Conservation (phyloP, 163 green algal species). For the Chloromonas sp. region DNA sequence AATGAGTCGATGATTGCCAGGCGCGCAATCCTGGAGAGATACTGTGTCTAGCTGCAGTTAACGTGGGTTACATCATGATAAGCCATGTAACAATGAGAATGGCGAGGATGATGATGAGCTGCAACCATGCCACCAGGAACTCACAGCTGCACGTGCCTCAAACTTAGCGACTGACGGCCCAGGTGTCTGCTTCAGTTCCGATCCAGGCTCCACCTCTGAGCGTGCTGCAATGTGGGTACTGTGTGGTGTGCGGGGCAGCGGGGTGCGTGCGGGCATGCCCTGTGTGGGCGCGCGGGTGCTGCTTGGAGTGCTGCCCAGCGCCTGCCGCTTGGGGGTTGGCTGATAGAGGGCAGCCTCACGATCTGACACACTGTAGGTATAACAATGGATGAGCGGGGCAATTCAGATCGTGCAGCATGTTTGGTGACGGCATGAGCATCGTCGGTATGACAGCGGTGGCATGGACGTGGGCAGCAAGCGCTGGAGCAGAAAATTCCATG, state of each 20-base stretch:
- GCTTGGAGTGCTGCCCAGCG: background rate
- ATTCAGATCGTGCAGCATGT: too few species aligned
- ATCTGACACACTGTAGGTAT: background rate
- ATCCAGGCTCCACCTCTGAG: background rate
- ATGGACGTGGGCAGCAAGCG: too few species aligned
- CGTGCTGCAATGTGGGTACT: background rate
- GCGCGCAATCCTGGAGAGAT: too few species aligned
- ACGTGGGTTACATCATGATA: background rate
- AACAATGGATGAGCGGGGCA: too few species aligned
- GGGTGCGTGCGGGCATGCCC: background rate
- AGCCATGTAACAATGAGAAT: too few species aligned
- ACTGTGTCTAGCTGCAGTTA: background rate
- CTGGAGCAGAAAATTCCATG: too few species aligned
- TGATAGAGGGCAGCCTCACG: background rate
- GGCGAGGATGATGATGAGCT: too few species aligned
- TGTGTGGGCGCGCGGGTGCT: background rate
- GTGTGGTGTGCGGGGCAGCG: background rate
- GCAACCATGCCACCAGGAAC: background rate
- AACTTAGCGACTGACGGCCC: background rate
- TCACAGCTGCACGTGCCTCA: background rate
- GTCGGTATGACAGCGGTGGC: too few species aligned
- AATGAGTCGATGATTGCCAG: too few species aligned
- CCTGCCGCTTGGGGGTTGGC: background rate
- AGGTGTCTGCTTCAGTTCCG: background rate
- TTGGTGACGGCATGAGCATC: too few species aligned